These are phyloP conservation scores for Candida quercuum DNA, from an alignment of 805 yeast genomes.

Conservation along the genomic window DNA sequence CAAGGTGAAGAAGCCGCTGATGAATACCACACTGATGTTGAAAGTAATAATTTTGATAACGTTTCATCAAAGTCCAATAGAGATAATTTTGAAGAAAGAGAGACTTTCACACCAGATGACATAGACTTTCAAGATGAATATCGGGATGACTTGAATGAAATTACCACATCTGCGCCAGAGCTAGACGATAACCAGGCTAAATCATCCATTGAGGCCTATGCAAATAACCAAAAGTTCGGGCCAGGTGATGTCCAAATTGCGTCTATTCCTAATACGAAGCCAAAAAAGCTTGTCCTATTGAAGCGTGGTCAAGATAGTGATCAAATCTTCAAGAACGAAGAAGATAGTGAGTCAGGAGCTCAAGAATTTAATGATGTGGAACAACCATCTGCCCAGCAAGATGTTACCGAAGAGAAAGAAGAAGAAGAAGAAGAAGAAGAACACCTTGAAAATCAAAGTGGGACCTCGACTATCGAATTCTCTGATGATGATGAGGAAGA, in stretches of 20 bases:
- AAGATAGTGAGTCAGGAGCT: not conserved
- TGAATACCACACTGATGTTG: not conserved
- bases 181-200: not conserved
- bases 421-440: not conserved
- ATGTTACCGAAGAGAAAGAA: not conserved
- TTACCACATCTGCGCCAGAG: conserved; percentile 1
- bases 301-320: conserved; percentile 30
- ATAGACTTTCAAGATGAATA: conserved; percentile 22
- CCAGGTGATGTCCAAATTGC: not conserved
- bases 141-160: conserved; percentile 4
- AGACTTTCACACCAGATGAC: conserved; percentile 17
- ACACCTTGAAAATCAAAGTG: conserved; percentile 6
- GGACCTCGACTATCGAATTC: conserved; percentile 17
- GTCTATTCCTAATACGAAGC: no score
- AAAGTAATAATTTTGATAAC: not conserved
- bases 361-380: not conserved
- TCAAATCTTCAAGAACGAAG: not conserved
- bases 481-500: conserved; percentile 15
- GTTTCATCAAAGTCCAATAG: not conserved
- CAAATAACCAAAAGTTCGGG: not conserved
- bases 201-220: not conserved
- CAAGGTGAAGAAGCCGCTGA: not conserved
- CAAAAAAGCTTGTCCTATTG: conserved; percentile 28
- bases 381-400: no score
- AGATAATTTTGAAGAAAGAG: conserved; percentile 1